A percentile compares a stretch with the other conserved stretches of the same genome.
Conservation (phyloP, 495 filamentous ascomycete species). For the Aspergillus incahuasiensis region DNA sequence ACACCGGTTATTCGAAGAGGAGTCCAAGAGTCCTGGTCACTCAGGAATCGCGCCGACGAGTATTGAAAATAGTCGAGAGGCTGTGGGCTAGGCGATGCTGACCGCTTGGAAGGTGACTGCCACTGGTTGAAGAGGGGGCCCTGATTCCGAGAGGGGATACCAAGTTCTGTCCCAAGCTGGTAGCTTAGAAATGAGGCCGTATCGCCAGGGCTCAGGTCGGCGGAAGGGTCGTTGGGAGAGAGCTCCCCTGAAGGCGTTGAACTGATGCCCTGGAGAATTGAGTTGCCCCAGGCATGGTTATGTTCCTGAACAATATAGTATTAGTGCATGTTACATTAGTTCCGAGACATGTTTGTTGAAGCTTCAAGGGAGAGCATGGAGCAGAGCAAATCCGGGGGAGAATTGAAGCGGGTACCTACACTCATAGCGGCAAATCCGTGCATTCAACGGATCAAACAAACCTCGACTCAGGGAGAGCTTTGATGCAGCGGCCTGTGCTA, state of each 20-base stretch:
- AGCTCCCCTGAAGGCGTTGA: constrained; percentile 16
- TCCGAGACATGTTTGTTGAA: background rate
- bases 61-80: constrained; percentile 24
- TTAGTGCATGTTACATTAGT: background rate
- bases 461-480: background rate
- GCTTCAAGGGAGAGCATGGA: background rate
- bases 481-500: constrained; percentile 4
- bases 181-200: constrained; percentile 29
- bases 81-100: constrained; percentile 18
- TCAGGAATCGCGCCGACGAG: constrained; percentile 20
- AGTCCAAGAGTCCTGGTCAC: constrained; percentile 37
- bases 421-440: constrained; percentile 5
- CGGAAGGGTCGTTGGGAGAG: constrained; percentile 15
- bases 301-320: constrained; percentile 2
- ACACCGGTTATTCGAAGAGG: constrained; percentile 36
- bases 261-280: constrained; percentile 34
- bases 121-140: constrained; percentile 22
- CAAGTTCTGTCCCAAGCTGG: constrained; percentile 23
- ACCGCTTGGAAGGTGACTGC: constrained; percentile 8
- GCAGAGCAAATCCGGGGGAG: background rate
- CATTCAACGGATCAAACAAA: background rate
- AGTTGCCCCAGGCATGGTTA: constrained; percentile 26
- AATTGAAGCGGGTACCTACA: constrained; percentile 10
- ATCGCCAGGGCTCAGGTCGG: constrained; percentile 23
- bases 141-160: constrained; percentile 17